Conservation (phyloP, 1,284 basidiomycete genomes). For the Cutaneotrichosporon sp. region DNA sequence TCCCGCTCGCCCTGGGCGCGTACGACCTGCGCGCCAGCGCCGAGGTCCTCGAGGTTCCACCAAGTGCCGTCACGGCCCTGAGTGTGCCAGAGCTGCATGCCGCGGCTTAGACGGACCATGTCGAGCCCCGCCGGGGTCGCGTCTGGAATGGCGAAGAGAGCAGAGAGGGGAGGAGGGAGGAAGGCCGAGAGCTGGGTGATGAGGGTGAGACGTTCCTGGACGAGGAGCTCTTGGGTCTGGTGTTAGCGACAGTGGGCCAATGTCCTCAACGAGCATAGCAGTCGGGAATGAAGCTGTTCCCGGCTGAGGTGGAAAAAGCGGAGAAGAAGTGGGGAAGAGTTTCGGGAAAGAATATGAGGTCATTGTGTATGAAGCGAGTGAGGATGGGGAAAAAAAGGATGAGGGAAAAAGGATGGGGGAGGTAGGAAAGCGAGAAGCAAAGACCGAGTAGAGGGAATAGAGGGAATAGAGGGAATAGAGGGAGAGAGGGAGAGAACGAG, state of each 20-base stretch:
- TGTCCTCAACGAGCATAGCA: neutral
- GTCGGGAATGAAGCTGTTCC: too few species aligned
- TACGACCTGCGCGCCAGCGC: constrained; percentile 40
- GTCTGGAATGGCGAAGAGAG: constrained; percentile 28
- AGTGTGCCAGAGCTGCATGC: constrained; percentile 35
- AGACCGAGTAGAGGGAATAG: neutral
- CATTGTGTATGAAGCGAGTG: too few species aligned
- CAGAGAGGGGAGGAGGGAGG: constrained; percentile 44
- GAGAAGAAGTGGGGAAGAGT: neutral
- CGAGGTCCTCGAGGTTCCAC: constrained; percentile 48
- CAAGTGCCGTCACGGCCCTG: constrained; percentile 15
- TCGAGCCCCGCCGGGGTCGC: constrained; percentile 18
- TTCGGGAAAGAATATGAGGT: neutral
- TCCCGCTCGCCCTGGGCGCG: constrained; percentile 25
- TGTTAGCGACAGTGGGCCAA: constrained; percentile 7
- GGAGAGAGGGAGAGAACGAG: neutral
- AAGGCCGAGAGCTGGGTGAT: constrained; percentile 42
- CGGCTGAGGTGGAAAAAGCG: too few species aligned
- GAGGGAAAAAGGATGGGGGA: neutral
- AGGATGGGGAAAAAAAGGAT: too few species aligned
- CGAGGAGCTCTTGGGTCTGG: constrained; percentile 41
- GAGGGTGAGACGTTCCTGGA: constrained; percentile 39
- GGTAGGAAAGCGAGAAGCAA: neutral
- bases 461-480: neutral
- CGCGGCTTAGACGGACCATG: constrained; percentile 29